These are phyloP conservation scores for Buxus sempervirens DNA, from an alignment of 164 flowering plant genomes.

Conservation along the genomic window DNA sequence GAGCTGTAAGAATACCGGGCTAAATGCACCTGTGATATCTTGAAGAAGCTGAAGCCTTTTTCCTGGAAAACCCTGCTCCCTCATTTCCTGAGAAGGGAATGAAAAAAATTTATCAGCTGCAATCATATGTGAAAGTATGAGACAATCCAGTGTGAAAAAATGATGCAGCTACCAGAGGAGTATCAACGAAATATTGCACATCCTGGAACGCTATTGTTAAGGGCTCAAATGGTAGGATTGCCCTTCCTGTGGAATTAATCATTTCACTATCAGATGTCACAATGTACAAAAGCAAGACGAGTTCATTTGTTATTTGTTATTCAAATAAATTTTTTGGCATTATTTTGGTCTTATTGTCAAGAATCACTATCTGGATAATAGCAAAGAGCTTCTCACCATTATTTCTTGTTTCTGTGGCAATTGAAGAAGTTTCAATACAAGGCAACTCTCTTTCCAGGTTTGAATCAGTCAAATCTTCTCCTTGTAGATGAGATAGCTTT, in stretches of 20 bases:
- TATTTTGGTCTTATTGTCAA: no score
- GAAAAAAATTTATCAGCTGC: neutral
- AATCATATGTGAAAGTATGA: neutral
- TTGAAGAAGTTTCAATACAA: neutral
- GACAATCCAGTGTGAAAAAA: neutral
- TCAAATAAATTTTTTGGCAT: no score
- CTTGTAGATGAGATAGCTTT: conserved; percentile 14
- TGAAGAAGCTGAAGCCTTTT: conserved; percentile 37
- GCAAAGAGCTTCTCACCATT: conserved; percentile 8
- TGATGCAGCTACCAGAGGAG: conserved; percentile 23
- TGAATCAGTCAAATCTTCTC: conserved; percentile 1
- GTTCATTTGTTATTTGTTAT: neutral
- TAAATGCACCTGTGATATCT: conserved; percentile 41
- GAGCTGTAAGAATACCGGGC: conserved; percentile 48
- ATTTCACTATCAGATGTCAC: neutral
- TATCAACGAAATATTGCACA: conserved; percentile 39
- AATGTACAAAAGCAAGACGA: neutral
- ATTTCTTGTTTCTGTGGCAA: neutral
- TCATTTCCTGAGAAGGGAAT: conserved; percentile 12
- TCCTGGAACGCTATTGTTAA: conserved; percentile 29
- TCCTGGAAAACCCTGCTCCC: conserved; percentile 19
- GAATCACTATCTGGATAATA: no score
- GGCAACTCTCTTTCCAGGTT: neutral
- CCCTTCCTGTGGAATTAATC: conserved; percentile 10
- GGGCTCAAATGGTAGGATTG: conserved; percentile 39